These are phyloP conservation scores for Flaveria bidentis DNA, from an alignment of 129 eudicot genomes.

Conservation along the genomic window DNA sequence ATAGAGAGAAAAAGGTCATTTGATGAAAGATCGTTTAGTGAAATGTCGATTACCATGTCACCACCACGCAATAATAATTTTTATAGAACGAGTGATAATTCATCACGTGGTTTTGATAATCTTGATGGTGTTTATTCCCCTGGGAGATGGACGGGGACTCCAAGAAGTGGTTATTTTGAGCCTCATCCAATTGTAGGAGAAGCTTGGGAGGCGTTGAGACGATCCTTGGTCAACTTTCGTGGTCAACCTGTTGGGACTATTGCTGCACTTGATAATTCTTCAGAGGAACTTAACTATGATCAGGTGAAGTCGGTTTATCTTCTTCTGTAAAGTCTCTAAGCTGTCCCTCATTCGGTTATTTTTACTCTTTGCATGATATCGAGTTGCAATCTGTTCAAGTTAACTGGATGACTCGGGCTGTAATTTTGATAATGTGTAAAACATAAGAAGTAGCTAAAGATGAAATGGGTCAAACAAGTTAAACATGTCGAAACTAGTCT, in stretches of 20 bases:
- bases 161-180: slow-evolving; percentile 56
- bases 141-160: slow-evolving; percentile 80
- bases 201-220: slow-evolving; percentile 93
- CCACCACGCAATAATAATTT: slow-evolving; percentile 52
- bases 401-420: background rate
- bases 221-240: slow-evolving; percentile 75
- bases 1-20: slow-evolving; percentile 85
- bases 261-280: slow-evolving; percentile 87
- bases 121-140: slow-evolving; percentile 63
- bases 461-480: background rate
- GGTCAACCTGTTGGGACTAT: slow-evolving; percentile 91
- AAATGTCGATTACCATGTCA: slow-evolving; percentile 66
- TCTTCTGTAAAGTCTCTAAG: background rate
- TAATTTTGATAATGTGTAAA: background rate
- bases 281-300: slow-evolving; percentile 90
- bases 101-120: slow-evolving; percentile 63
- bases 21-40: slow-evolving; percentile 83
- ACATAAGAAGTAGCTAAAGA: background rate
- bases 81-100: slow-evolving; percentile 50
- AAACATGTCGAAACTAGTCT: background rate
- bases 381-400: background rate
- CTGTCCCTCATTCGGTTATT: background rate
- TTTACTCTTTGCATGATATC: background rate
- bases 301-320: slow-evolving; percentile 49
- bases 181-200: slow-evolving; percentile 83